Conservation (phyloP, 2,329 filamentous ascomycete genomes). For the Grosmannia clavigera region DNA sequence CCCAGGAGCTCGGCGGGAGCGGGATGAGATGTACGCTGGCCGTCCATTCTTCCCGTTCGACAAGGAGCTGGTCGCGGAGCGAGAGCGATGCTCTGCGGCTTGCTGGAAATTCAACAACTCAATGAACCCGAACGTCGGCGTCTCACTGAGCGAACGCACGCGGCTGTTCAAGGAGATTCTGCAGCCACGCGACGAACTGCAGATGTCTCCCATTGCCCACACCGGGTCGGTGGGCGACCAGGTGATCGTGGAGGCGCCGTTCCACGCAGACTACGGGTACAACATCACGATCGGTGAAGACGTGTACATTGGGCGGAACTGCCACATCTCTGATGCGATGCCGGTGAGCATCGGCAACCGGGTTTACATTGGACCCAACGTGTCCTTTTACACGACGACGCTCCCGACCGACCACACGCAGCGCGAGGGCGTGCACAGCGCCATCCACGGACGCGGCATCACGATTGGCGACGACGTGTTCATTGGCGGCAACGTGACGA, state of each 20-base stretch:
- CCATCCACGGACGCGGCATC: slow-evolving; percentile 58
- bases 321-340: slow-evolving; percentile 77
- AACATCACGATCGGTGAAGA: slow-evolving; percentile 83
- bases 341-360: slow-evolving; percentile 70
- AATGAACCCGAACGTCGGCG: slow-evolving; percentile 58
- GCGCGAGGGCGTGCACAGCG: slow-evolving; percentile 61
- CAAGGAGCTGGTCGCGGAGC: slow-evolving; percentile 65
- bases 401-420: slow-evolving; percentile 60
- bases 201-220: slow-evolving; percentile 42
- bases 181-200: slow-evolving; percentile 45
- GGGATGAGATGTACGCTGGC: slow-evolving; percentile 79
- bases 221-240: slow-evolving; percentile 58
- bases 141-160: slow-evolving; percentile 55
- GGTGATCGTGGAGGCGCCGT: slow-evolving; percentile 73
- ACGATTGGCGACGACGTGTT: slow-evolving; percentile 77
- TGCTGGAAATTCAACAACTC: slow-evolving; percentile 82
- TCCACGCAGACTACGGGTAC: slow-evolving; percentile 90
- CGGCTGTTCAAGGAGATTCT: slow-evolving; percentile 62
- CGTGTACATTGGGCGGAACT: slow-evolving; percentile 71
- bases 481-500: slow-evolving; percentile 64
- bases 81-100: slow-evolving; percentile 70
- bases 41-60: slow-evolving; percentile 71
- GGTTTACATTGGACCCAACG: slow-evolving; percentile 67
- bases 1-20: slow-evolving; percentile 42
- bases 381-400: slow-evolving; percentile 70